Evolutionary conservation across 345 rosid species (phyloP).

Genomic region (Rhodomyrtus tomentosa): DNA sequence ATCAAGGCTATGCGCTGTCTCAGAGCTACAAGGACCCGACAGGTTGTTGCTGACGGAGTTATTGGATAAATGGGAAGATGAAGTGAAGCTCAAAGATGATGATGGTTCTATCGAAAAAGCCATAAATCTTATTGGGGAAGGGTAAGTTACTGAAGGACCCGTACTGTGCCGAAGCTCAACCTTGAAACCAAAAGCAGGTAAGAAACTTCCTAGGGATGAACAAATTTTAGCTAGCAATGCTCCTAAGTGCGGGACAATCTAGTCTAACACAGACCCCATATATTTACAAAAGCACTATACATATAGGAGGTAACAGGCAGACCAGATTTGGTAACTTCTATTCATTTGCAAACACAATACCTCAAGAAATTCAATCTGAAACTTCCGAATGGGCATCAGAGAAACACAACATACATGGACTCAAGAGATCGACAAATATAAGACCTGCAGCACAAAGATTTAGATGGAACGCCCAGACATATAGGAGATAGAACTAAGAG

Average conservation of each 20-base stretch:
- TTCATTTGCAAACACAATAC: neutral
- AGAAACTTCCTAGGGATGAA: neutral
- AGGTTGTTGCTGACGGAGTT: conserved; percentile 24
- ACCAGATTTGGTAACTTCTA: neutral
- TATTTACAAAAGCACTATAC: neutral
- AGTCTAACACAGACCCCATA: neutral
- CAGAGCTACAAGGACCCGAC: conserved; percentile 15
- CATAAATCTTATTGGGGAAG: conserved; percentile 19
- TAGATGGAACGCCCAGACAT: neutral
- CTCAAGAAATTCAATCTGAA: neutral
- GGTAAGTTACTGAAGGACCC: neutral
- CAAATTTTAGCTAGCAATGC: neutral
- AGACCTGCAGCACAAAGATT: neutral
- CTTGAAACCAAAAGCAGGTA: neutral
- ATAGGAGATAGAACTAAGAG: neutral
- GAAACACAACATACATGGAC: neutral
- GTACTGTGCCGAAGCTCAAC: neutral
- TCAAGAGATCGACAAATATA: neutral
- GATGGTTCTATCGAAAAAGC: conserved; percentile 61
- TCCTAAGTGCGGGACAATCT: neutral
- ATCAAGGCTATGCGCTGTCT: conserved; percentile 38
- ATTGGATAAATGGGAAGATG: conserved; percentile 48
- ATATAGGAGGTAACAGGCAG: neutral
- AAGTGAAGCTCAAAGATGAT: conserved; percentile 66
- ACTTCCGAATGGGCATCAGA: neutral